Evolutionary conservation across 768 basidiomycete species (phyloP).

Genomic region (Ramaria rubella): DNA sequence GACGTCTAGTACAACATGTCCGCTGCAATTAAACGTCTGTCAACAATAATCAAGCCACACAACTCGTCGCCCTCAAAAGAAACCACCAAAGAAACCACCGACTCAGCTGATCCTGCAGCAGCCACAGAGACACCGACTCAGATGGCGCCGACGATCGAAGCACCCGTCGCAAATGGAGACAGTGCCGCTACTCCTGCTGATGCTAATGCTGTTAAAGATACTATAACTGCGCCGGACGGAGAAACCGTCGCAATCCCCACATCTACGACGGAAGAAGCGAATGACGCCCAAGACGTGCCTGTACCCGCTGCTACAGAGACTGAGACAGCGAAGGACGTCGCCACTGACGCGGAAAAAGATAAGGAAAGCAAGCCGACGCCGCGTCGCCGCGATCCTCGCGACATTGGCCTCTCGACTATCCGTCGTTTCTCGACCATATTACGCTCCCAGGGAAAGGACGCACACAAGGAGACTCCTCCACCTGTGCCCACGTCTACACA

Average conservation of each 20-base stretch:
- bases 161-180: neutral
- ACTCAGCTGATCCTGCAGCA: neutral
- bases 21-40: constrained; percentile 5
- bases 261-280: neutral
- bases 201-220: neutral
- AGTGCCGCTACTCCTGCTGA: too few species aligned
- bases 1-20: constrained; percentile 4
- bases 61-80: constrained; percentile 3
- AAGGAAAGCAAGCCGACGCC: neutral
- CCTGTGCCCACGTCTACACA: neutral
- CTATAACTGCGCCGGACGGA: neutral
- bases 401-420: constrained; percentile 7
- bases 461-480: neutral
- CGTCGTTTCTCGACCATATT: constrained; percentile 7
- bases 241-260: neutral
- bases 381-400: neutral
- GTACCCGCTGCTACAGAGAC: neutral
- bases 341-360: neutral
- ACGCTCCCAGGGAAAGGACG: neutral
- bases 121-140: neutral
- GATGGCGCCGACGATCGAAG: neutral
- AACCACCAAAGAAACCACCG: neutral
- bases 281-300: neutral
- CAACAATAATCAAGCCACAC: constrained; percentile 6
- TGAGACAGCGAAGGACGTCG: neutral